These are phyloP conservation scores for Acanthamoeba sp. DNA, from an alignment of 208 protist species.

Conservation along the genomic window DNA sequence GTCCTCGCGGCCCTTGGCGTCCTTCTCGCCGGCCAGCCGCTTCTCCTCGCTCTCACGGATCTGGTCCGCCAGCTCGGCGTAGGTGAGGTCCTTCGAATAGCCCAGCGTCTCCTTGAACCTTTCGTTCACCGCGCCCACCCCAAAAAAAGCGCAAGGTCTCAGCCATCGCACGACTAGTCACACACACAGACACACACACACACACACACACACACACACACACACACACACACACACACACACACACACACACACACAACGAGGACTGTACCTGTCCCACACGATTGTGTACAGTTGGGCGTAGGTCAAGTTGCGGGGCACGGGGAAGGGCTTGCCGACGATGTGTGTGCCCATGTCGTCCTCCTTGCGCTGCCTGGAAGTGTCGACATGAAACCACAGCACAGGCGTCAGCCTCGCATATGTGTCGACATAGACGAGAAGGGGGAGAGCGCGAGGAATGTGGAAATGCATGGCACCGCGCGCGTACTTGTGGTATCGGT, in stretches of 20 bases:
- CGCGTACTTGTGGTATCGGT: slow-evolving; percentile 21
- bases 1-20: slow-evolving; percentile 10
- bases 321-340: slow-evolving; percentile 38
- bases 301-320: slow-evolving; percentile 10
- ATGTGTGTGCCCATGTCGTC: neutral
- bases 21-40: slow-evolving; percentile 5
- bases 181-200: too few species aligned
- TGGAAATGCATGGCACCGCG: neutral
- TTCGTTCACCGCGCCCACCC: too few species aligned
- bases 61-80: slow-evolving; percentile 46
- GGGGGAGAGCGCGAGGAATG: neutral
- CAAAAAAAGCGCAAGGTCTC: too few species aligned
- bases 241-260: too few species aligned
- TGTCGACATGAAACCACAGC: neutral
- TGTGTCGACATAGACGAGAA: too few species aligned
- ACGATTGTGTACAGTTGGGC: slow-evolving; percentile 37
- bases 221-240: too few species aligned
- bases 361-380: neutral
- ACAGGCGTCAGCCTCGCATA: neutral
- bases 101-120: slow-evolving; percentile 21
- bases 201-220: too few species aligned
- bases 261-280: neutral
- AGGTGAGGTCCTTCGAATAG: neutral
- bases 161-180: too few species aligned
- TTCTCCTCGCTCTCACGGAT: slow-evolving; percentile 53